Conservation (phyloP, 2,329 filamentous ascomycete genomes). For the Apiospora hydei region DNA sequence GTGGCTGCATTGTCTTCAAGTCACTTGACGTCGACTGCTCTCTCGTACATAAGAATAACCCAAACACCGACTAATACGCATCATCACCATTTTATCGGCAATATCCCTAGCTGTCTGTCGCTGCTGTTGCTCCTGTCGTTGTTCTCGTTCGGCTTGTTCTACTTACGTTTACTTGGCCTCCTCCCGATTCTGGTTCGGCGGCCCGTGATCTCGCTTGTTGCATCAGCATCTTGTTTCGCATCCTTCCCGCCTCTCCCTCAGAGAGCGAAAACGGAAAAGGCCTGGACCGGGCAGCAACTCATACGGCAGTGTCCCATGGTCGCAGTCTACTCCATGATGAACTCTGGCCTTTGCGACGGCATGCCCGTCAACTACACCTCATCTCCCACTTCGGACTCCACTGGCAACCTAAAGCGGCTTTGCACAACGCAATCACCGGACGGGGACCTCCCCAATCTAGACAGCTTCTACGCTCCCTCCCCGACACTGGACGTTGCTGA, state of each 20-base stretch:
- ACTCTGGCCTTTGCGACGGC: conserved; percentile 32
- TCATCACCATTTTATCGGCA: neutral
- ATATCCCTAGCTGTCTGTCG: neutral
- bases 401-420: conserved; percentile 29
- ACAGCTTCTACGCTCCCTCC: conserved; percentile 31
- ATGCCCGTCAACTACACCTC: conserved; percentile 34
- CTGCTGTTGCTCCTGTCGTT: neutral
- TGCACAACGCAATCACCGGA: conserved; percentile 37
- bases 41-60: conserved; percentile 17
- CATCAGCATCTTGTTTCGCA: conserved; percentile 13
- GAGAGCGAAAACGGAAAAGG: conserved; percentile 7
- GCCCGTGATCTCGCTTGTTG: conserved; percentile 18
- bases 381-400: conserved; percentile 28
- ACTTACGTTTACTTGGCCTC: neutral
- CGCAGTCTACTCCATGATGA: conserved; percentile 33
- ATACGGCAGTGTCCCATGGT: conserved; percentile 21
- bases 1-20: conserved; percentile 20
- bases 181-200: conserved; percentile 2
- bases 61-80: conserved; percentile 3
- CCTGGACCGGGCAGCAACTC: neutral
- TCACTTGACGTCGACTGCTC: conserved; percentile 15
- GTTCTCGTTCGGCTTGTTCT: conserved; percentile 1
- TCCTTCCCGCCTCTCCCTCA: conserved; percentile 12
- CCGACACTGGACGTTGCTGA: conserved; percentile 33
- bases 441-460: conserved; percentile 28